Percentiles rank a stretch among this genome's conserved stretches.
Evolutionary conservation across 129 eudicot species (phyloP).

Genomic region (Sambucus nigra): DNA sequence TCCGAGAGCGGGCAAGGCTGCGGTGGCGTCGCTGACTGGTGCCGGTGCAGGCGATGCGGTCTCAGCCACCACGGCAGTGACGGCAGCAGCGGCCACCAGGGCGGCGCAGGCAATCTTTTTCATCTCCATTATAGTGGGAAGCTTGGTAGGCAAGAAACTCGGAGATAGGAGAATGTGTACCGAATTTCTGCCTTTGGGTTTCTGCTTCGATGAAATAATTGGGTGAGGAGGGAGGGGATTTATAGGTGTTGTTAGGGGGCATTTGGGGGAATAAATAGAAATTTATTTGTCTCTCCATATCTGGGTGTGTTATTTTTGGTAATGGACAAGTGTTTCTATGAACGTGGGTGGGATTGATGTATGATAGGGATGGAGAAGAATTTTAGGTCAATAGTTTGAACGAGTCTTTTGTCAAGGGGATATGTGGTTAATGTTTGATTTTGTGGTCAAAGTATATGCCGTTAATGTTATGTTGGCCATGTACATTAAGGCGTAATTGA

Average conservation of each 20-base stretch:
- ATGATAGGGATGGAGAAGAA: neutral
- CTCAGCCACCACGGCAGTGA: slow-evolving; percentile 11
- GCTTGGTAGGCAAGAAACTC: neutral
- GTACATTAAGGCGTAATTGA: no score
- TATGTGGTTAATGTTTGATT: no score
- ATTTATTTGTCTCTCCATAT: neutral
- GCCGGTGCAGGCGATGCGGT: slow-evolving; percentile 13
- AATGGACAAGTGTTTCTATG: neutral
- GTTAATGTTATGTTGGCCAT: no score
- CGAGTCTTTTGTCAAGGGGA: neutral
- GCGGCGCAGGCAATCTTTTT: slow-evolving; percentile 33
- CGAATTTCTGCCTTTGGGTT: slow-evolving; percentile 1
- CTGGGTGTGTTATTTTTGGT: neutral
- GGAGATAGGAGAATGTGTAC: slow-evolving; percentile 6
- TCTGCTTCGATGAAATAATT: neutral
- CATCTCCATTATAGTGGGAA: slow-evolving; percentile 26
- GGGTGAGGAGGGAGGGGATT: neutral
- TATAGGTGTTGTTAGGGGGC: slow-evolving; percentile 2
- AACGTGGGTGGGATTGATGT: neutral
- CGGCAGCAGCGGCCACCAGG: slow-evolving; percentile 26
- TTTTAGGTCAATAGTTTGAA: neutral
- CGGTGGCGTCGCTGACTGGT: slow-evolving; percentile 13
- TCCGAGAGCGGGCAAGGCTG: slow-evolving; percentile 25
- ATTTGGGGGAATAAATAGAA: neutral
- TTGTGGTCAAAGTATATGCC: no score